Base-by-base conservation (phyloP, 208 protist species). In the Trypanosomatidae sp. region DNA sequence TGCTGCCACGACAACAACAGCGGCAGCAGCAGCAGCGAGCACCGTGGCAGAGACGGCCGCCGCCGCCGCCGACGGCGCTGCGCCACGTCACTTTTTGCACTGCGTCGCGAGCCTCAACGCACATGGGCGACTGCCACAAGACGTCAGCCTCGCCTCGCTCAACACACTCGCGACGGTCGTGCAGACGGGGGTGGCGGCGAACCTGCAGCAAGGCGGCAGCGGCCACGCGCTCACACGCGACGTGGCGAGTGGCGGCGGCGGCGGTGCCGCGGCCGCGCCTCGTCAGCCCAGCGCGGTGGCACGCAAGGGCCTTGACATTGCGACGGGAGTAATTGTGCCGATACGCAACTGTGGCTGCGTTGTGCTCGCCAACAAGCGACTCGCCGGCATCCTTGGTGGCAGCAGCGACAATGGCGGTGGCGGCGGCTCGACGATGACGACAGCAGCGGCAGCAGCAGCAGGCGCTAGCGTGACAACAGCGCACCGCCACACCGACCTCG, bases 131-230 rank as follows among this genome's bases (percentile, higher is more conserved):
- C 33, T 86, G n/a, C 77, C 82, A 3, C 16, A 50, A 6, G 62
- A 70, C 27, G 51, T 92, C 24, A 76, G 77, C 60, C 76, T 51
- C 23, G 58, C 67, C 13, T 48, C 60, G 10, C 48, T 61, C 8
- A 73, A 63, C 46, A 48, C 72, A 13, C 67, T 88, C 32, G 60
- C 71, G 4, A 68, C 71, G 3, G 82, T 81, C 21, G 67, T 59
- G 21, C 57, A 56, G 39, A 69, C 58, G 0, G 69, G 75, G 23
- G 49, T 88, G 21, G 82, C 74, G 19, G 49, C 73, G 13, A 88
- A 92, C 42, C 56, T 87, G 58, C 23, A 65, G 57, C 48, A 64
- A 43, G 15, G 42, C 55, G 10, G 38, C 41, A 2, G 47, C 32
- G 0, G 21, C 28, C 33, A 10, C 7, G 22, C 6, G 18, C 25